A percentile compares a stretch with the other conserved stretches of the same genome.
Conservation (phyloP, 2,329 filamentous ascomycete species). For the Diplodia scrobiculata region DNA sequence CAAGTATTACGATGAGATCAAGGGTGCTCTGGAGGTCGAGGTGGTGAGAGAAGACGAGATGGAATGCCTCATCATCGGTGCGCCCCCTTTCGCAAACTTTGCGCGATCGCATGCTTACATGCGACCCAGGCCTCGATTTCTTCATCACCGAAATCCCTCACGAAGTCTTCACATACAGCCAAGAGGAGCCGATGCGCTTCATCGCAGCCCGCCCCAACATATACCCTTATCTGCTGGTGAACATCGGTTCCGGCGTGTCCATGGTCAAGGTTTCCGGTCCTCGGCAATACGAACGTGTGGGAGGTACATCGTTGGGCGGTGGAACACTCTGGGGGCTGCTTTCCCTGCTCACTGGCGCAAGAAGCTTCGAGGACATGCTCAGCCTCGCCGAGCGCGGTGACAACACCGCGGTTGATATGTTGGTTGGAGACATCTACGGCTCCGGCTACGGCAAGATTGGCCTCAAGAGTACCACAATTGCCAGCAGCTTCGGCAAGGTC, state of each 20-base stretch:
- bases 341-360: slow-evolving; percentile 86
- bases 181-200: slow-evolving; percentile 81
- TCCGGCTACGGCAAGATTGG: slow-evolving; percentile 95
- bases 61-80: slow-evolving; percentile 95
- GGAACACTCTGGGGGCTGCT: slow-evolving; percentile 97
- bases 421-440: slow-evolving; percentile 97
- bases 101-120: neutral
- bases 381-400: slow-evolving; percentile 87
- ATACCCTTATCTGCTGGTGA: slow-evolving; percentile 96
- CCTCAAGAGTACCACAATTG: slow-evolving; percentile 91
- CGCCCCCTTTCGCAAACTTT: slow-evolving; percentile 33
- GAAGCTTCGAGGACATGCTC: slow-evolving; percentile 97
- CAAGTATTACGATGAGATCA: slow-evolving; percentile 93
- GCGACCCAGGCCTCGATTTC: slow-evolving; percentile 77
- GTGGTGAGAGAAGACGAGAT: slow-evolving; percentile 95
- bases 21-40: slow-evolving; percentile 78
- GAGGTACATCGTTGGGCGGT: slow-evolving; percentile 89
- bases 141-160: slow-evolving; percentile 97
- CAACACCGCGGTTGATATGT: slow-evolving; percentile 90
- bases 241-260: slow-evolving; percentile 94
- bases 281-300: slow-evolving; percentile 82
- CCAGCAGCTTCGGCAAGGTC: slow-evolving; percentile 94
- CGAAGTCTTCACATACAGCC: slow-evolving; percentile 96
- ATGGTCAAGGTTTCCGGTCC: slow-evolving; percentile 97
- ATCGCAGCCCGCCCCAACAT: slow-evolving; percentile 75